phyloP scores from a whole-genome alignment of 805 yeast genomes.

The Starmerella davenportii region DNA sequence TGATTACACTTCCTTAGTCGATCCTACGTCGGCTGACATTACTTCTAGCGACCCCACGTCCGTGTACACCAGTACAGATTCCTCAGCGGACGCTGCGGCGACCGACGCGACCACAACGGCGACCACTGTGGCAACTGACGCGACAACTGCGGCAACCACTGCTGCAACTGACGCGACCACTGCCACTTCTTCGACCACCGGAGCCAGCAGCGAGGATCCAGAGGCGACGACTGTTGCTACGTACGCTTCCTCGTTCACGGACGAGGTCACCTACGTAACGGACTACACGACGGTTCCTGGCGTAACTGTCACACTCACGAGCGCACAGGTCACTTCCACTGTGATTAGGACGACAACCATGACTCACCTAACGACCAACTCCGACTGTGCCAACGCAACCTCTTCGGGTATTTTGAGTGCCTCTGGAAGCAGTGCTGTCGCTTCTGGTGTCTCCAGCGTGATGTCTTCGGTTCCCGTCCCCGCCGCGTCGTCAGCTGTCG shows the following conservation, averaged over 20 bases:
- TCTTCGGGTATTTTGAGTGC: not conserved
- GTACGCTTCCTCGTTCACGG: not conserved
- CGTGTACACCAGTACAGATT: not conserved
- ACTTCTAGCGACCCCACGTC: conserved; percentile 2
- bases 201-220: conserved; percentile 3
- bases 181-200: conserved; percentile 1
- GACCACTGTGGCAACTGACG: conserved; percentile 1
- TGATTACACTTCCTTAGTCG: too few relatives aligned
- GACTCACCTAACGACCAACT: conserved; percentile 9
- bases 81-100: conserved; percentile 1
- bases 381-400: not conserved
- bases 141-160: not conserved
- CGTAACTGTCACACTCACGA: conserved; percentile 7
- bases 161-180: not conserved
- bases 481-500: too few relatives aligned
- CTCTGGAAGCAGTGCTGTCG: not conserved
- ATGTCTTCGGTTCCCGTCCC: too few relatives aligned
- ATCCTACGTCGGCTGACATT: conserved; percentile 2
- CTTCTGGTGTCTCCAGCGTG: not conserved
- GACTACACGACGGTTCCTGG: conserved; percentile 12
- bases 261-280: conserved; percentile 13
- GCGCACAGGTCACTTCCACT: conserved; percentile 6
- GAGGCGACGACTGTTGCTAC: not conserved
- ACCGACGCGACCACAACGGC: conserved; percentile 1
- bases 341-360: conserved; percentile 2